These are phyloP conservation scores for Chamaecyparis obtusa DNA, from an alignment of 75 land plant species.

Conservation along the genomic window DNA sequence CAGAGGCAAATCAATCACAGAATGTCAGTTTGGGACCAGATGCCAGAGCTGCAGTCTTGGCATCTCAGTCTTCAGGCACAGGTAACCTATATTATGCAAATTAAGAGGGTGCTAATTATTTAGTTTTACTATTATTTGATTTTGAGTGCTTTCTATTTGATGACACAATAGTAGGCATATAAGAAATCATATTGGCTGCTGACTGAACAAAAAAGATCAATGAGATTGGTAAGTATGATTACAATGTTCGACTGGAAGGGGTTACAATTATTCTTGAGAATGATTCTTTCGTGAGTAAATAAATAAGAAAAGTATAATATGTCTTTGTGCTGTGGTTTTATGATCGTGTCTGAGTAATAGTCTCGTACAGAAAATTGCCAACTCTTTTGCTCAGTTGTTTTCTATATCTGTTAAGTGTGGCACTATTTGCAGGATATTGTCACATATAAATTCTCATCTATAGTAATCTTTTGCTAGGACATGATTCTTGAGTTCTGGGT, in stretches of 20 bases:
- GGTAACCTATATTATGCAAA: background rate
- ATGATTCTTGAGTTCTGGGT: background rate
- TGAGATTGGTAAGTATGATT: background rate
- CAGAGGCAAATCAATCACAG: constrained; percentile 11
- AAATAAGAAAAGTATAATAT: background rate
- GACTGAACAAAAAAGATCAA: background rate
- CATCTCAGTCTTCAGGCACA: constrained; percentile 12
- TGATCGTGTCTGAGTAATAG: background rate
- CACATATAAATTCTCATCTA: background rate
- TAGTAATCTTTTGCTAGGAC: background rate
- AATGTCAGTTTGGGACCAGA: constrained; percentile 1
- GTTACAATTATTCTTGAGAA: background rate
- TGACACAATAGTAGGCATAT: background rate
- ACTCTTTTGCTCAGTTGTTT: background rate
- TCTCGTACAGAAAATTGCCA: background rate
- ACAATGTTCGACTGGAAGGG: background rate
- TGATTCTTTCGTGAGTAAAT: background rate
- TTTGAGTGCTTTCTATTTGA: background rate
- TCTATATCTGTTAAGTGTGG: background rate
- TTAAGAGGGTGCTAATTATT: background rate
- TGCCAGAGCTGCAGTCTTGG: constrained; percentile 11
- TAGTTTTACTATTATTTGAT: background rate
- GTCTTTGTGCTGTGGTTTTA: background rate
- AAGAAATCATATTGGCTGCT: background rate
- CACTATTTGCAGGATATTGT: background rate